phyloP scores from a whole-genome alignment of 2,329 filamentous ascomycete species.

The Teratosphaeria viscida region DNA sequence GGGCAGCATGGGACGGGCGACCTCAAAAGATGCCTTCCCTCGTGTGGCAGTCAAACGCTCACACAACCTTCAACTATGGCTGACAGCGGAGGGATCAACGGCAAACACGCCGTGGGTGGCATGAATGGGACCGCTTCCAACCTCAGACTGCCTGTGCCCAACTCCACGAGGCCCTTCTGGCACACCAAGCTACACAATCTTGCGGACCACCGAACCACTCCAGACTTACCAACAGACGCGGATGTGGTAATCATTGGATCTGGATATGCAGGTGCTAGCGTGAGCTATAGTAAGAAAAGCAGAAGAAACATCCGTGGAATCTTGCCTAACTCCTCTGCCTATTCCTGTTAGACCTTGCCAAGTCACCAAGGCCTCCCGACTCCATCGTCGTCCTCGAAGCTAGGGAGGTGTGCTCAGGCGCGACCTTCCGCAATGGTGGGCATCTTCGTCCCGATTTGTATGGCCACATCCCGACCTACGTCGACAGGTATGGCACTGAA shows the following conservation, averaged over 20 bases:
- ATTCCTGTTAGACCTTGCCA: background rate
- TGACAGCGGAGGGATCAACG: background rate
- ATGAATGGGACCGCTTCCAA: background rate
- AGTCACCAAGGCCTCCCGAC: conserved; percentile 19
- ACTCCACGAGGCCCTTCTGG: conserved; percentile 29
- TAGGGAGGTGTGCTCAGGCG: conserved; percentile 64
- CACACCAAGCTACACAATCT: conserved; percentile 26
- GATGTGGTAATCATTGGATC: conserved; percentile 62
- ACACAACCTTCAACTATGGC: background rate
- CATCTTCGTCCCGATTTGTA: conserved; percentile 29
- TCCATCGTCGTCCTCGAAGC: conserved; percentile 60
- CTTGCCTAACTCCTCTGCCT: background rate
- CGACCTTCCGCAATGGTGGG: conserved; percentile 51
- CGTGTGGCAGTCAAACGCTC: background rate
- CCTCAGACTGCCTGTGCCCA: conserved; percentile 1
- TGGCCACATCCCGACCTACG: conserved; percentile 14
- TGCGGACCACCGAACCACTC: conserved; percentile 51
- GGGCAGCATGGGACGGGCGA: too few relatives aligned
- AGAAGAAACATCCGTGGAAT: conserved; percentile 23
- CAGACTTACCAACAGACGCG: conserved; percentile 46
- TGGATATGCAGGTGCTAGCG: conserved; percentile 54
- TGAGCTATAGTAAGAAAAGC: conserved; percentile 5
- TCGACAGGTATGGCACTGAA: conserved; percentile 4
- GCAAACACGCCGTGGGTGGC: background rate
- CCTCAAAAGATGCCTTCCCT: too few relatives aligned